These are phyloP conservation scores for Aspergillus pseudotamarii DNA, from an alignment of 2,329 filamentous ascomycete species.

Conservation along the genomic window DNA sequence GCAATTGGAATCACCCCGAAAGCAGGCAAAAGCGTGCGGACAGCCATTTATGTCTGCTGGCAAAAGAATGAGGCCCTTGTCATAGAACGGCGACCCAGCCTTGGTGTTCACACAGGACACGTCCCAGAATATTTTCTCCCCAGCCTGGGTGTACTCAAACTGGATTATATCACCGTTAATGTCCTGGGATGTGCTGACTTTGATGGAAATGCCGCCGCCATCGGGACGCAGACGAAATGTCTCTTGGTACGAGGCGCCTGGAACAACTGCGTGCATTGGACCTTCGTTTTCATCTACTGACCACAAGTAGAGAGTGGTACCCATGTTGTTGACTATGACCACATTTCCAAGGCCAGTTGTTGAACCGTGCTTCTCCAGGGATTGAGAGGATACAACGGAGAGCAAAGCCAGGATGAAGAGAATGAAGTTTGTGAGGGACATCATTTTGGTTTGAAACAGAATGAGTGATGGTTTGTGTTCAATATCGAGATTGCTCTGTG, in stretches of 20 bases:
- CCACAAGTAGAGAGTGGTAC: background rate
- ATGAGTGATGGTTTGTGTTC: too few species aligned
- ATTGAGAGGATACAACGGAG: background rate
- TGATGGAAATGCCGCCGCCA: background rate
- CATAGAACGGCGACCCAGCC: background rate
- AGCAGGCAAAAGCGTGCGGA: background rate
- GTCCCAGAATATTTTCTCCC: background rate
- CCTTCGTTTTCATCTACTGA: background rate
- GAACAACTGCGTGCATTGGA: constrained; percentile 14
- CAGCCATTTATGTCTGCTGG: background rate
- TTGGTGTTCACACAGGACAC: background rate
- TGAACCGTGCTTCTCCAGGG: background rate
- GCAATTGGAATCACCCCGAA: background rate
- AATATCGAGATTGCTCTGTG: too few species aligned
- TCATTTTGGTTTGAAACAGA: background rate
- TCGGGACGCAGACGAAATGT: background rate
- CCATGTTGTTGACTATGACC: background rate
- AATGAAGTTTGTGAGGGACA: background rate
- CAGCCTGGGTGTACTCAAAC: background rate
- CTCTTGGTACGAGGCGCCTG: constrained; percentile 12
- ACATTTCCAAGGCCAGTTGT: background rate
- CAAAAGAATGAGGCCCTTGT: background rate
- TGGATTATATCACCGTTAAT: background rate
- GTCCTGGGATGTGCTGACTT: constrained; percentile 17
- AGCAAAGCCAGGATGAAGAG: background rate